phyloP scores from a whole-genome alignment of 1,284 basidiomycete genomes.

The Trametes sp. region DNA sequence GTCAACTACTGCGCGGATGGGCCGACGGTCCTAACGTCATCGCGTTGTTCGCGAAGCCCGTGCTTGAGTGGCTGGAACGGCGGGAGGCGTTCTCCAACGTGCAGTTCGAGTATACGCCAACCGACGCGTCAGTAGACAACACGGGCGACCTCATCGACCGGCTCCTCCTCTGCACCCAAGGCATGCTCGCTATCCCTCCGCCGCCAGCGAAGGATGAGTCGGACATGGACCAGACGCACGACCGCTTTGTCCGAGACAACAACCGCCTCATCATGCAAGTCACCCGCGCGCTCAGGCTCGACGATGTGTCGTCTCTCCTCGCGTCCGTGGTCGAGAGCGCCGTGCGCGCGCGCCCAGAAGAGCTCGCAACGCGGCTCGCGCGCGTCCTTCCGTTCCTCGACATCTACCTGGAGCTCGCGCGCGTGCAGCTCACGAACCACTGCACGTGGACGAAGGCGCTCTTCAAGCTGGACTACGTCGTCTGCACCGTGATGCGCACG shows the following conservation, averaged over 20 bases:
- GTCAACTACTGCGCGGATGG: slow-evolving; percentile 43
- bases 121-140: slow-evolving; percentile 20
- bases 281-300: slow-evolving; percentile 40
- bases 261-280: slow-evolving; percentile 34
- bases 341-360: slow-evolving; percentile 26
- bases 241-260: slow-evolving; percentile 42
- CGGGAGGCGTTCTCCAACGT: slow-evolving; percentile 33
- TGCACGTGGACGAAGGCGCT: slow-evolving; percentile 78
- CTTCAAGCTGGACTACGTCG: slow-evolving; percentile 86
- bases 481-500: slow-evolving; percentile 78
- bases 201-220: slow-evolving; percentile 7
- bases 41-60: slow-evolving; percentile 55
- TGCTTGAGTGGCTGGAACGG: slow-evolving; percentile 55
- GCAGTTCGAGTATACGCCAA: slow-evolving; percentile 13
- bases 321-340: slow-evolving; percentile 8
- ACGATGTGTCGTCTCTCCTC: slow-evolving; percentile 30
- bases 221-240: slow-evolving; percentile 30
- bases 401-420: slow-evolving; percentile 59
- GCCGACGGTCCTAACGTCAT: slow-evolving; percentile 49
- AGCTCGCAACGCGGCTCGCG: slow-evolving; percentile 42
- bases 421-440: slow-evolving; percentile 61
- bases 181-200: slow-evolving; percentile 30
- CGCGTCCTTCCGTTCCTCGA: slow-evolving; percentile 74
- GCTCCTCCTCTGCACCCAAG: slow-evolving; percentile 53
- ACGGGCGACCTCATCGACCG: slow-evolving; percentile 63